Percentiles rank a stretch among this genome's conserved stretches.
These are phyloP conservation scores for Vanilla planifolia DNA, from an alignment of 106 monocot genomes.

Conservation along the genomic window DNA sequence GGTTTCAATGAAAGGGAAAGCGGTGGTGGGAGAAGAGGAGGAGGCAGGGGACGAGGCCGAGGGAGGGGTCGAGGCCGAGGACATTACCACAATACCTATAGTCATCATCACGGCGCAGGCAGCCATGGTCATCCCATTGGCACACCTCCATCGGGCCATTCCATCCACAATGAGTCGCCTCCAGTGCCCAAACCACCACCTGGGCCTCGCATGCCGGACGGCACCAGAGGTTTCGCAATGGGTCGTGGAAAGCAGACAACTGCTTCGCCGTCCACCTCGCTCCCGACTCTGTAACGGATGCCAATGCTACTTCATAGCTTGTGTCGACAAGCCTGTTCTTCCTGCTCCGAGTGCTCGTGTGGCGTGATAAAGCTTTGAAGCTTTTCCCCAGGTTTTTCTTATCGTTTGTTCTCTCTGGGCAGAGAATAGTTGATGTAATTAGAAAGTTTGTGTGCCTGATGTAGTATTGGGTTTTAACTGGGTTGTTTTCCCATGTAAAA, in stretches of 20 bases:
- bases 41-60: constrained; percentile 44
- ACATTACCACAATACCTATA: constrained; percentile 25
- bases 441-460: no score
- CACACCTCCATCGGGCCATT: constrained; percentile 27
- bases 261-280: neutral
- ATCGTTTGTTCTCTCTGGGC: no score
- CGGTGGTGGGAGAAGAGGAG: constrained; percentile 27
- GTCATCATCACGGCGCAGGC: constrained; percentile 2
- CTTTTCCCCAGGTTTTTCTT: no score
- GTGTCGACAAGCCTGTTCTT: no score
- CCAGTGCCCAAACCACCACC: constrained; percentile 45
- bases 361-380: no score
- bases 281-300: no score
- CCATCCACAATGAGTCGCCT: constrained; percentile 19
- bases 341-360: no score
- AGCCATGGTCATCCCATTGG: constrained; percentile 27
- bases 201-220: constrained; percentile 81
- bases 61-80: constrained; percentile 48
- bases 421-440: no score
- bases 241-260: constrained; percentile 49
- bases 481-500: no score
- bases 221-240: constrained; percentile 69
- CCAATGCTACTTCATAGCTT: no score
- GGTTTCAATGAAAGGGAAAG: constrained; percentile 34
- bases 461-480: no score